A percentile compares a stretch with the other conserved stretches of the same genome.
phyloP scores from a whole-genome alignment of 108 stramenopile genomes.

The Skeletonema potamos region DNA sequence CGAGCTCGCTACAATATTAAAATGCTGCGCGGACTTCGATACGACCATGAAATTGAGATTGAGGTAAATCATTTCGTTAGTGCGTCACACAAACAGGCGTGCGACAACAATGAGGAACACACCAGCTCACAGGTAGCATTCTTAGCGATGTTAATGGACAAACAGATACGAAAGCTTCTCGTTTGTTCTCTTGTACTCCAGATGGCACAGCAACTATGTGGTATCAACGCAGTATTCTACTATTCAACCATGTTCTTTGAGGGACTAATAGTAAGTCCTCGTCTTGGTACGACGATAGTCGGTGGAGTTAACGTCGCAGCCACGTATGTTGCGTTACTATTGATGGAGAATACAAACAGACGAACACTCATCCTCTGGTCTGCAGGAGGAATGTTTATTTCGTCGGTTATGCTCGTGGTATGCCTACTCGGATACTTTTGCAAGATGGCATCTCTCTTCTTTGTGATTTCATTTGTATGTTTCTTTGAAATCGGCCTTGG shows the following conservation, averaged over 20 bases:
- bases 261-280: constrained; percentile 88
- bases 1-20: constrained; percentile 88
- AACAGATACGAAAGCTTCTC: constrained; percentile 70
- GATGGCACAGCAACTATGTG: constrained; percentile 91
- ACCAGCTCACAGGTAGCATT: constrained; percentile 26
- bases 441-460: constrained; percentile 77
- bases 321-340: constrained; percentile 87
- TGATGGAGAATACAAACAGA: constrained; percentile 91
- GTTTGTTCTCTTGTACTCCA: constrained; percentile 81
- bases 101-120: neutral
- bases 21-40: constrained; percentile 85
- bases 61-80: constrained; percentile 90
- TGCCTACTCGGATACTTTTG: constrained; percentile 59
- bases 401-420: constrained; percentile 66
- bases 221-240: constrained; percentile 99
- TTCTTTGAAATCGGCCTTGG: constrained; percentile 98
- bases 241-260: constrained; percentile 96
- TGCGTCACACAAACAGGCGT: constrained; percentile 39
- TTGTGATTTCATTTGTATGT: constrained; percentile 84
- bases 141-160: constrained; percentile 73
- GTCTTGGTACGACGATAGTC: constrained; percentile 91
- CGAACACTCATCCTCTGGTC: constrained; percentile 87
- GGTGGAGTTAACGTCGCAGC: constrained; percentile 93
- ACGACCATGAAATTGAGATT: constrained; percentile 90
- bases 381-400: constrained; percentile 80